Conservation (phyloP, 352 stramenopile genomes). For the Globisporangium rhizosaccharum region DNA sequence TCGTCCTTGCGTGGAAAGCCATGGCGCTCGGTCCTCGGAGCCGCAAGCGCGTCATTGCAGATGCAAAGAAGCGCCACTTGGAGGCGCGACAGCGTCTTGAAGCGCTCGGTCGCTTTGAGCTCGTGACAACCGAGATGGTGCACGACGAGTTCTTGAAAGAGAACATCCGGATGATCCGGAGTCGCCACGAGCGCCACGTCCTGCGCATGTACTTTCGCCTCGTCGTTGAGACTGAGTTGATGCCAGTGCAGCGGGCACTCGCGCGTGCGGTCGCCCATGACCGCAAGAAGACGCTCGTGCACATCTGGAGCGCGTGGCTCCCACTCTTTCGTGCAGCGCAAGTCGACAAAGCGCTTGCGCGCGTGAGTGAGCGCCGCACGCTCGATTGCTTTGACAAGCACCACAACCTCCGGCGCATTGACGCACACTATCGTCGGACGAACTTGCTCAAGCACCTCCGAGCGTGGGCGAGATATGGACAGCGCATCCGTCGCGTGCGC, state of each 20-base stretch:
- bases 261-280: conserved; percentile 29
- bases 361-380: conserved; percentile 40
- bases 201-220: conserved; percentile 52
- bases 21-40: conserved; percentile 52
- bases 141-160: conserved; percentile 77
- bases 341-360: conserved; percentile 51
- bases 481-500: conserved; percentile 51
- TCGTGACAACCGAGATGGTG: conserved; percentile 73
- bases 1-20: conserved; percentile 49
- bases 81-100: conserved; percentile 54
- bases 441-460: conserved; percentile 47
- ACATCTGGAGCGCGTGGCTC: conserved; percentile 33
- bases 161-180: conserved; percentile 56
- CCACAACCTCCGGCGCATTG: conserved; percentile 67
- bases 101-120: conserved; percentile 48
- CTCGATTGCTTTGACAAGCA: conserved; percentile 64
- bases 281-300: conserved; percentile 25
- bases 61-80: conserved; percentile 37
- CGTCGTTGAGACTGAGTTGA: conserved; percentile 29
- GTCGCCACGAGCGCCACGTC: conserved; percentile 22
- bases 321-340: conserved; percentile 41
- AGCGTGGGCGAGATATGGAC: conserved; percentile 42
- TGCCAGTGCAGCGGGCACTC: conserved; percentile 39
- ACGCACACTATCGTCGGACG: conserved; percentile 50
- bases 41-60: conserved; percentile 39